phyloP scores from a whole-genome alignment of 176 grass and related monocot genomes.

The Oryza brachyantha region DNA sequence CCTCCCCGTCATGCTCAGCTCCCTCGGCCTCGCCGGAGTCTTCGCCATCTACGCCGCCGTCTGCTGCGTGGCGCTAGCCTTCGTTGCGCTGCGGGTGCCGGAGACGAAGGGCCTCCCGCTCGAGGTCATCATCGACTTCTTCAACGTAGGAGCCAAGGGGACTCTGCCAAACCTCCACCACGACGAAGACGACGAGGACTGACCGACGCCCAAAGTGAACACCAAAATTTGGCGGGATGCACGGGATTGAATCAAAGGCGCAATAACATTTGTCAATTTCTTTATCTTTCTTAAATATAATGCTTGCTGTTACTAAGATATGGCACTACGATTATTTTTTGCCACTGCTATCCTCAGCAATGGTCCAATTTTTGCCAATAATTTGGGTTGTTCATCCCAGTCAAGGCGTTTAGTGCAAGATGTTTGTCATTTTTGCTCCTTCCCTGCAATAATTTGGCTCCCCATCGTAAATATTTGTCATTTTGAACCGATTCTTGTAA shows the following conservation, averaged over 20 bases:
- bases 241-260: neutral
- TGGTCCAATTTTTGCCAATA: neutral
- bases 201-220: neutral
- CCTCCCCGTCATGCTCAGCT: constrained; percentile 69
- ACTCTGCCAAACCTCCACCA: constrained; percentile 16
- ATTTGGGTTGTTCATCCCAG: no score
- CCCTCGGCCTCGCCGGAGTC: constrained; percentile 40
- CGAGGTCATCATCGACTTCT: constrained; percentile 88
- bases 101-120: constrained; percentile 86
- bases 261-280: neutral
- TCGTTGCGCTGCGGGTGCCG: constrained; percentile 69
- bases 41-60: constrained; percentile 70
- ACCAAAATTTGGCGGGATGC: no score
- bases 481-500: no score
- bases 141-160: constrained; percentile 58
- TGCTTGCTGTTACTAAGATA: neutral
- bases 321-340: neutral
- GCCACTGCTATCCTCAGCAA: neutral
- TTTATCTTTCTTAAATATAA: neutral
- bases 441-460: no score
- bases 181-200: neutral
- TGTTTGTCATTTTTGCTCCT: no score
- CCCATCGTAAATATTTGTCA: no score
- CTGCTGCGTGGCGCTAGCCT: constrained; percentile 58
- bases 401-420: no score